Evolutionary conservation across 2,329 filamentous ascomycete species (phyloP).

Genomic region (Claviceps paspali): DNA sequence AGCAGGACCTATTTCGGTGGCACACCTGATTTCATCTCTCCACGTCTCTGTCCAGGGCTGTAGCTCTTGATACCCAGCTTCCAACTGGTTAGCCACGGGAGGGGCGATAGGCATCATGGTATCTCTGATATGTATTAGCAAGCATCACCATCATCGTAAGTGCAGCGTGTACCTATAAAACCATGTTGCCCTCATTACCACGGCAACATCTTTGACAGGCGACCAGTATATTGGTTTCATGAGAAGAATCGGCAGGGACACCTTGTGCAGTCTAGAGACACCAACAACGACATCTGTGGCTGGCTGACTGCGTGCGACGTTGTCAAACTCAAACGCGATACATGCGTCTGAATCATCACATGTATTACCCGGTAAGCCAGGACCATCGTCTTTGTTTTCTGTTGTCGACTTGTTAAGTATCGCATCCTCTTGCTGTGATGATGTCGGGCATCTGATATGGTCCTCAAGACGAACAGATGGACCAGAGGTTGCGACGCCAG

Average conservation of each 20-base stretch:
- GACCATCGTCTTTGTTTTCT: not conserved
- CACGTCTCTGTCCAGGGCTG: conserved; percentile 85
- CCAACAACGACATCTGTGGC: conserved; percentile 63
- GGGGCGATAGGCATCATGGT: conserved; percentile 84
- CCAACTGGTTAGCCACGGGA: conserved; percentile 76
- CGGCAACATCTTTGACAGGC: conserved; percentile 74
- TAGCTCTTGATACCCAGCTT: conserved; percentile 77
- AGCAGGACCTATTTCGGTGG: conserved; percentile 72
- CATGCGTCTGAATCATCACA: not conserved
- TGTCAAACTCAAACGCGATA: conserved; percentile 9
- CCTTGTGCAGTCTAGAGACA: conserved; percentile 76
- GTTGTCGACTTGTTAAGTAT: not conserved
- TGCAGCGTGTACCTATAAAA: conserved; percentile 54
- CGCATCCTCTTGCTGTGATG: not conserved
- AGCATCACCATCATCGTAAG: not conserved
- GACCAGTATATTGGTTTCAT: conserved; percentile 99
- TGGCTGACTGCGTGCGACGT: conserved; percentile 9
- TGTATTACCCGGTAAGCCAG: not conserved
- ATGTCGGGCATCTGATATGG: not conserved
- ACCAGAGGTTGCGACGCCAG: not conserved
- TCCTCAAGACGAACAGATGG: not conserved
- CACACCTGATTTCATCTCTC: conserved; percentile 79
- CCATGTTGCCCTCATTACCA: conserved; percentile 80
- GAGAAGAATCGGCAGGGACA: conserved; percentile 63
- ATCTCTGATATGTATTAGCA: conserved; percentile 33